These are phyloP conservation scores for Thozetella sp. DNA, from an alignment of 495 filamentous ascomycete species.

Conservation along the genomic window DNA sequence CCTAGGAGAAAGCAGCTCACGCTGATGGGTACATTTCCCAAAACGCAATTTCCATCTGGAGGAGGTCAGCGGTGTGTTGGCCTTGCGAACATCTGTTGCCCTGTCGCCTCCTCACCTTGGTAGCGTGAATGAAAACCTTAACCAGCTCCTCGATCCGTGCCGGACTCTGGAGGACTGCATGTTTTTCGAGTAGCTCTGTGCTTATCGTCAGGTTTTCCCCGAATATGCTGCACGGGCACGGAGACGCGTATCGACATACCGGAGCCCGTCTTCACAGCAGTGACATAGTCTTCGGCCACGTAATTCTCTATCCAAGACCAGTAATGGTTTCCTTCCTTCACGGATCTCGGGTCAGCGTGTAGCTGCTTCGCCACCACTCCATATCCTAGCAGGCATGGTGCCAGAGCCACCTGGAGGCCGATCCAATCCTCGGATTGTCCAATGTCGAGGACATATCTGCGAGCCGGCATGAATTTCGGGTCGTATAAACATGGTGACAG, in stretches of 20 bases:
- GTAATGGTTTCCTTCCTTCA: conserved; percentile 72
- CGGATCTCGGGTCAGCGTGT: conserved; percentile 54
- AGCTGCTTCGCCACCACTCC: conserved; percentile 73
- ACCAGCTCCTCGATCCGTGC: conserved; percentile 79
- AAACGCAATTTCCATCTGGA: conserved; percentile 83
- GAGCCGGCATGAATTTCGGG: neutral
- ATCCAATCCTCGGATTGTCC: conserved; percentile 86
- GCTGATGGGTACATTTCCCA: conserved; percentile 69
- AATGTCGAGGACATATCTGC: conserved; percentile 83
- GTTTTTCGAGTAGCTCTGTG: conserved; percentile 70
- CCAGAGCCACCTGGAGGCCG: conserved; percentile 77
- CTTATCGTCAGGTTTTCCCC: conserved; percentile 22
- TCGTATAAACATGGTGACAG: neutral
- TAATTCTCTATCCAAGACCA: conserved; percentile 92
- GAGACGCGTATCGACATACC: conserved; percentile 48
- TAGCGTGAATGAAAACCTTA: conserved; percentile 81
- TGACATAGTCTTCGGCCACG: conserved; percentile 72
- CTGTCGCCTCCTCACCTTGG: conserved; percentile 54
- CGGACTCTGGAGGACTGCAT: conserved; percentile 70
- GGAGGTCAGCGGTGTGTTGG: conserved; percentile 20
- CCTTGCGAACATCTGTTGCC: conserved; percentile 1
- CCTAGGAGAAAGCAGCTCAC: neutral
- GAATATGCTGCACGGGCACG: neutral
- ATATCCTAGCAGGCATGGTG: conserved; percentile 88
- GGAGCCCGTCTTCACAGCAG: conserved; percentile 67